Percentiles rank a stretch among this genome's conserved stretches.
Conservation (phyloP, 495 filamentous ascomycete species). For the Aspergillus diversus region DNA sequence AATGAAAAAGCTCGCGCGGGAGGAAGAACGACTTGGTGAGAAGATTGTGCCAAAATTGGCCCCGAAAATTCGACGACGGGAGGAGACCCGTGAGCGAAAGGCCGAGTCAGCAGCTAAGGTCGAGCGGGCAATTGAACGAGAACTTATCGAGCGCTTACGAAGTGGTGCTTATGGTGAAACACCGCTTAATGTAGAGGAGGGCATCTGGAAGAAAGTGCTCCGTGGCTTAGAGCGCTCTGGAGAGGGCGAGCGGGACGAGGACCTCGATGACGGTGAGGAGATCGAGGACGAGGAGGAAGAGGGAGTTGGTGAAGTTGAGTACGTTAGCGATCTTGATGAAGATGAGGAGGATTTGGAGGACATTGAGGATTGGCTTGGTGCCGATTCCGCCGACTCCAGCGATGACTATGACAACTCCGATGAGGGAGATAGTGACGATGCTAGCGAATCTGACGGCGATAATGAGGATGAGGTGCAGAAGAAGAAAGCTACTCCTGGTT, state of each 20-base stretch:
- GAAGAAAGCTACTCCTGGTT: conserved; percentile 58
- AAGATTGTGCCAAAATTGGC: conserved; percentile 86
- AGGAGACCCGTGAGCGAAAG: conserved; percentile 91
- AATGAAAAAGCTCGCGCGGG: conserved; percentile 78
- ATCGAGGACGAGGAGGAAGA: conserved; percentile 72
- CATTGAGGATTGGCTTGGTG: conserved; percentile 75
- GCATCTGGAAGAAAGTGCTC: conserved; percentile 97
- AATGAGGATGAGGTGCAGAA: conserved; percentile 46
- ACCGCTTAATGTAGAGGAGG: conserved; percentile 90
- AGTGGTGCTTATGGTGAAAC: conserved; percentile 94
- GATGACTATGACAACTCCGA: conserved; percentile 55
- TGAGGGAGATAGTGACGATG: conserved; percentile 52
- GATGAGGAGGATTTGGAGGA: conserved; percentile 69
- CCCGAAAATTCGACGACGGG: conserved; percentile 86
- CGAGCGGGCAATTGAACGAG: conserved; percentile 93
- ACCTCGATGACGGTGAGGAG: conserved; percentile 86
- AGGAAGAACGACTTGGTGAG: conserved; percentile 91
- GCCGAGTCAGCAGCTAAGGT: conserved; percentile 93
- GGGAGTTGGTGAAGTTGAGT: conserved; percentile 80
- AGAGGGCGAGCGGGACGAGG: conserved; percentile 82
- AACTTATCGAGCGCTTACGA: conserved; percentile 87
- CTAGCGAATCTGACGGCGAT: conserved; percentile 56
- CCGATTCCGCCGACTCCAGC: conserved; percentile 58
- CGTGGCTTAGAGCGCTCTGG: conserved; percentile 84
- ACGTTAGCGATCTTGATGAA: conserved; percentile 75